Base-by-base conservation (phyloP, 768 basidiomycete species). In the Leucocoprinus birnbaumii region DNA sequence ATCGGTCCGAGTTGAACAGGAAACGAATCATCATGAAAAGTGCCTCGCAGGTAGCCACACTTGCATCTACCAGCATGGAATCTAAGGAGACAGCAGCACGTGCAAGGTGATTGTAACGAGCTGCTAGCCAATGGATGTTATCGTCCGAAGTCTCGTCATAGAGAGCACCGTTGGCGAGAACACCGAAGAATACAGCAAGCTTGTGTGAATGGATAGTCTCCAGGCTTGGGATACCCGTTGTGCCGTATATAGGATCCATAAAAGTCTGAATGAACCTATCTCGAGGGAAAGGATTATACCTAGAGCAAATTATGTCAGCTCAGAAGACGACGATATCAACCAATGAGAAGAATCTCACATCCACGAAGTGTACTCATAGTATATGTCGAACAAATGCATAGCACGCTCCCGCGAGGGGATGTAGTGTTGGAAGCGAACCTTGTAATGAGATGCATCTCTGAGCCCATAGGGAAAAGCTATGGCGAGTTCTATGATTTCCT, bases 151-250 rank as follows among this genome's bases (percentile, higher is more conserved):
- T 59, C 19, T 68, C 50, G 43, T 82, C 79, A 57, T 76, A 78
- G 4, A 79, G 62, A 16, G 69, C 61, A 6, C 82, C 83, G 34
- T 73, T 72, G 3, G 78, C 75, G 4, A 85, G 62, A 31, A 82
- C 53, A 53, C 77, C 72, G 63, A 82, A 83, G 64, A 84, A 77
- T 18, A 81, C 72, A 16, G 82, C 71, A 31, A 85, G 71, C 27
- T 70, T 66, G 52, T 83, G 78, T 0, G 79, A 69, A 49, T 80
- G 76, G 19, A 79, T 51, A 14, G 46, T 47, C 38, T 75, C 67
- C 18, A 76, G 57, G 44, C 62, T 67, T 8, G 66, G 61, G 38
- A 63, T 63, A 14, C 66, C 68, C 16, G 68, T 61, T 19, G 61
- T 51, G 22, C 68, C 70, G 56, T 80, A 82, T n/a, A 83, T 70